Percentiles rank a stretch among this genome's conserved stretches.
These are phyloP conservation scores for Plasmopara muralis DNA, from an alignment of 352 stramenopile species.

Conservation along the genomic window DNA sequence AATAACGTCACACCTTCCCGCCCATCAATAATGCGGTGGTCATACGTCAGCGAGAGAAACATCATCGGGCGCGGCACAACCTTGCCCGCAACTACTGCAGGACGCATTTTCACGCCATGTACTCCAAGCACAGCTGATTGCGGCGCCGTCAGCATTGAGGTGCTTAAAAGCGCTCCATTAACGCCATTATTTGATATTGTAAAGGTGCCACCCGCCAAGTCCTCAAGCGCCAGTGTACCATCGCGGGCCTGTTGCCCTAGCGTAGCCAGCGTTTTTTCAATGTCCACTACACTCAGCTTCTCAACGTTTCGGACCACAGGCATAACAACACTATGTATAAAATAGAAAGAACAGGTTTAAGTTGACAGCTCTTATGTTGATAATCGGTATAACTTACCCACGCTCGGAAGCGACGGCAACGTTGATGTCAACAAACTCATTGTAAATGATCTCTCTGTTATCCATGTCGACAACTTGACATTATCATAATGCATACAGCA, in stretches of 20 bases:
- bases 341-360: conserved; percentile 1
- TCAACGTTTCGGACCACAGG: conserved; percentile 98
- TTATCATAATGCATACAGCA: not conserved
- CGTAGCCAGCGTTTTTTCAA: conserved; percentile 93
- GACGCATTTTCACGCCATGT: conserved; percentile 97
- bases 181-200: conserved; percentile 98
- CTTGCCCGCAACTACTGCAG: conserved; percentile 89
- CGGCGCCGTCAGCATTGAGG: conserved; percentile 97
- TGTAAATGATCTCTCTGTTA: conserved; percentile 98
- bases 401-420: conserved; percentile 94
- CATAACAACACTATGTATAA: conserved; percentile 87
- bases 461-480: conserved; percentile 92
- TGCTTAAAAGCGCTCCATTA: conserved; percentile 96
- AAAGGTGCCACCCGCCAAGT: conserved; percentile 98
- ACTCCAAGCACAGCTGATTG: conserved; percentile 98
- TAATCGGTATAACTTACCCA: conserved; percentile 38
- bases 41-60: conserved; percentile 99
- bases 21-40: conserved; percentile 99
- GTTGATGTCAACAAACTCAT: conserved; percentile 98
- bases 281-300: conserved; percentile 92
- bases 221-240: conserved; percentile 69
- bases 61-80: conserved; percentile 98
- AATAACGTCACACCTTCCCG: conserved; percentile 99
- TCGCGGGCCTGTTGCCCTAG: conserved; percentile 76
- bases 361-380: not conserved